Percentiles rank a stretch among this genome's conserved stretches.
These are phyloP conservation scores for Parafenestella ontariensis DNA, from an alignment of 2,329 filamentous ascomycete genomes.

Conservation along the genomic window DNA sequence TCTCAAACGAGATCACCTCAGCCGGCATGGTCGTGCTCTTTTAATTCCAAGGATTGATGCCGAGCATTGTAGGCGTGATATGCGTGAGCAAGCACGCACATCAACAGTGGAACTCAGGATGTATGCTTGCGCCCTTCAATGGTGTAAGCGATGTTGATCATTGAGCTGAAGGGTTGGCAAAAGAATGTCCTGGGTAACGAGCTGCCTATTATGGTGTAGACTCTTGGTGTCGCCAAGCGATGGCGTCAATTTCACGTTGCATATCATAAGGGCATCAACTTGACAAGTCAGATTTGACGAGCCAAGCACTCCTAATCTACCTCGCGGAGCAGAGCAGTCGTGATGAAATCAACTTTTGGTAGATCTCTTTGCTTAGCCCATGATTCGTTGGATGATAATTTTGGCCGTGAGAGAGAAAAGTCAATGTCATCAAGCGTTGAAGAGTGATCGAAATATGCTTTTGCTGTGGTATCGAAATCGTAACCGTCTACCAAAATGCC, in stretches of 20 bases:
- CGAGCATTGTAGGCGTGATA: constrained; percentile 1
- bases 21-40: background rate
- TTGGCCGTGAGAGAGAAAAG: background rate
- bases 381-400: background rate
- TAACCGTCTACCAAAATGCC: constrained; percentile 27
- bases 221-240: background rate
- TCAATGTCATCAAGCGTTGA: background rate
- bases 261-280: background rate
- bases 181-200: background rate
- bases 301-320: background rate
- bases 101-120: background rate
- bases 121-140: background rate
- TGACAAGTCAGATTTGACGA: background rate
- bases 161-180: background rate
- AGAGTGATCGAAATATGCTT: constrained; percentile 14
- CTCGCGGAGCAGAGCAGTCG: background rate
- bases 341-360: background rate
- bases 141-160: background rate
- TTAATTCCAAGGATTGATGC: background rate
- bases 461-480: constrained; percentile 39
- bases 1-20: too few species aligned
- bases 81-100: constrained; percentile 2
- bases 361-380: too few species aligned
- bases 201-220: constrained; percentile 6
- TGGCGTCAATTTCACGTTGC: background rate